Base-by-base conservation (phyloP, 2,329 filamentous ascomycete genomes). In the Penicillium palitans region DNA sequence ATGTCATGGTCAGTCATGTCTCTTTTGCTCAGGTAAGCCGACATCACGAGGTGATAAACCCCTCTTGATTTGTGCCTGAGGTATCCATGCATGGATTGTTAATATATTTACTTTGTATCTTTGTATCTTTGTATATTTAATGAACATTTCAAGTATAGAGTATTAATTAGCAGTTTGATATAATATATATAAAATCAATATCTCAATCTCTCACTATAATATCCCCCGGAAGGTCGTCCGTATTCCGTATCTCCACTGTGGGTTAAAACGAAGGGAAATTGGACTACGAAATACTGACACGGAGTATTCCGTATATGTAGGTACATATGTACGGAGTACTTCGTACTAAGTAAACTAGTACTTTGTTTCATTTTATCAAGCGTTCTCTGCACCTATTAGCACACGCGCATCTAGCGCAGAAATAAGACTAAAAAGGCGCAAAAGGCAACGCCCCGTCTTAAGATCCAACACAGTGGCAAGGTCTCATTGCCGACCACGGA, bases 371-470 rank as follows among this genome's bases (percentile, higher is more conserved):
- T 27, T 10, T 6, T 9, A 21, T 21, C 19, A 21, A 21, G 19
- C 19, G 41, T 27, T n/a, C 17, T n/a, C 44, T 41, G 19, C 53
- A 39, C 37, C 24, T 59, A 57, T n/a, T 45, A 57, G 24, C 24
- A 45, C 46, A 57, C 51, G 57, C 60, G 60, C 58, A 42, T 48
- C 48, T 64, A 62, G 62, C 58, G 60, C 58, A 24, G 19, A 55
- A 61, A 46, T 44, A 25, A 47, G 47, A 58, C 31, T 25, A 27
- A 12, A 37, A 51, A 12, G 24, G 27, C 17, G n/a, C 46, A 17
- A 33, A 19, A 21, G 8, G 9, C 37, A 40, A 40, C n/a, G 37
- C 37, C 37, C 37, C 37, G 37, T 19, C 37, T 19, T 6, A 40
- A 6, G n/a, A 40, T 31, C 52, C 3, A 24, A 45, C 40, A 54